These are phyloP conservation scores for Psilocybe cubensis DNA, from an alignment of 768 basidiomycete species.

Conservation along the genomic window DNA sequence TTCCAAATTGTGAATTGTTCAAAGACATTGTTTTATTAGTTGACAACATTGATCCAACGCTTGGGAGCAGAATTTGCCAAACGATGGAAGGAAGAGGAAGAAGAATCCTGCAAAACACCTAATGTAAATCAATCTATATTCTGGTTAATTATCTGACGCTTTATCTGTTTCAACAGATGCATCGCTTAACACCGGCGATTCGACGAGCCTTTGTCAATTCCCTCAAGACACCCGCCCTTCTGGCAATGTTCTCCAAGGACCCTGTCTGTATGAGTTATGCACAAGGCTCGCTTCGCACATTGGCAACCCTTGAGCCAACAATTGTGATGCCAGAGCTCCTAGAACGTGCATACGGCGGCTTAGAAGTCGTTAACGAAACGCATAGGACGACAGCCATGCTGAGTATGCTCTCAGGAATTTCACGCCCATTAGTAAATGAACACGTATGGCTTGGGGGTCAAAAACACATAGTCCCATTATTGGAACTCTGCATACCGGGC, in stretches of 20 bases:
- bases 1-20: background rate
- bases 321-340: slow-evolving; percentile 90
- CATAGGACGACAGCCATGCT: slow-evolving; percentile 92
- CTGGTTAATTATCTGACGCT: background rate
- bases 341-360: slow-evolving; percentile 87
- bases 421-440: slow-evolving; percentile 78
- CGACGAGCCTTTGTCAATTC: slow-evolving; percentile 81
- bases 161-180: slow-evolving; percentile 44
- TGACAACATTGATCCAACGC: slow-evolving; percentile 74
- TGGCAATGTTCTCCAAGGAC: slow-evolving; percentile 93
- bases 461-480: slow-evolving; percentile 83
- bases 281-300: slow-evolving; percentile 74
- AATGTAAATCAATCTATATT: slow-evolving; percentile 42
- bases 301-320: slow-evolving; percentile 81
- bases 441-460: slow-evolving; percentile 84
- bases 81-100: slow-evolving; percentile 80
- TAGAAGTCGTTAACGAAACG: slow-evolving; percentile 95
- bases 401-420: slow-evolving; percentile 78
- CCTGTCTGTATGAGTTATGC: slow-evolving; percentile 78
- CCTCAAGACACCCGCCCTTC: slow-evolving; percentile 83
- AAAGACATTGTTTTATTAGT: slow-evolving; percentile 35
- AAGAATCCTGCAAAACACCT: slow-evolving; percentile 78
- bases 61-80: slow-evolving; percentile 78
- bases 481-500: slow-evolving; percentile 89
- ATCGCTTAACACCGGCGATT: slow-evolving; percentile 80